Base-by-base conservation (phyloP, 768 basidiomycete genomes). In the Candolleomyces efflorescens region DNA sequence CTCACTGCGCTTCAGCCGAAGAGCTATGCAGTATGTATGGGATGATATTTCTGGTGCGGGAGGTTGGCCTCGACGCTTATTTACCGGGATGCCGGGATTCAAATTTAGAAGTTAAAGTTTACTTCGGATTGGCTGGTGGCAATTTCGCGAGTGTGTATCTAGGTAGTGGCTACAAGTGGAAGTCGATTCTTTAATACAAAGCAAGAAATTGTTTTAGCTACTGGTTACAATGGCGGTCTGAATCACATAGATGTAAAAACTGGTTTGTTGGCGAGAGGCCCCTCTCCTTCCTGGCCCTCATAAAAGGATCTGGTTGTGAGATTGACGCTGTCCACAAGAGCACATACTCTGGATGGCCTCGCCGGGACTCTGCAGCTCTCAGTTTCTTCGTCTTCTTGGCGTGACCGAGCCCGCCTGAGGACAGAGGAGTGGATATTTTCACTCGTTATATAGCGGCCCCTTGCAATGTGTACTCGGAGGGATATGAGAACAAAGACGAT, bases 21-120 rank as follows among this genome's bases (percentile, higher is more conserved):
- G 47, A 78, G 73, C 48, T 94, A 56, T n/a, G n/a, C n/a, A n/a
- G n/a, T n/a, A n/a, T n/a, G 78, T 82, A 41, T 98, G 87, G 83
- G 81, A 82, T 54, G 96, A 79, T 67, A 74, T 69, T 20, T 73
- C 78, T 5, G 92, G 92, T 23, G 77, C 79, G 37, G 75, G 76
- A 9, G 79, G 85, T 18, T 45, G n/a, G 84, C 90, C 20, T 87
- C 87, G 64, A 70, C 84, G 56, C 74, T 98, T 58, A 75, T 78
- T 2, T 82, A 98, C 70, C 90, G 87, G 73, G 87, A 93, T 68
- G 91, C 90, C 2, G n/a, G n/a, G n/a, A n/a, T n/a, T n/a, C n/a
- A n/a, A n/a, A n/a, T n/a, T n/a, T n/a, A n/a, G n/a, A 82, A 70
- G 56, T 78, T 84, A 10, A 66, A 69, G 43, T 71, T 91, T 53